Evolutionary conservation across 2,329 filamentous ascomycete species (phyloP), one percentile per base, ranked within the genome.

Genomic region (Aspergillus caelatus): DNA sequence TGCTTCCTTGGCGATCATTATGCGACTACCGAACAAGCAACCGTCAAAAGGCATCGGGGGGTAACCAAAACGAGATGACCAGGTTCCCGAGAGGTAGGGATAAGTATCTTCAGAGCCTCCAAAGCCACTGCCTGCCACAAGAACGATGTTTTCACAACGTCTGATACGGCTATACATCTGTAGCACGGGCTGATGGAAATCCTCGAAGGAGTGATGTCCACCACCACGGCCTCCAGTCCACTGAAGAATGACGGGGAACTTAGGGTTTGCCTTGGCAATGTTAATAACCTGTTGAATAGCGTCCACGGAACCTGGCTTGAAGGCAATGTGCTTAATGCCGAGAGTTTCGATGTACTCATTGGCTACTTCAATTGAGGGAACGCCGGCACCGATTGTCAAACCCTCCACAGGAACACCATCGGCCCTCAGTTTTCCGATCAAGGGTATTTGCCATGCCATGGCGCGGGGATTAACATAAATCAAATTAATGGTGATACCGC

Each of bases 201-300:
- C 93, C 77, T 97, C 93, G 66, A 90, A 96, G 1, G 93, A 96
- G 82, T 97, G 93, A 77, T 97, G 94, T 61, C 94, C 93, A 81
- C 93, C 93, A 70, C 93, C 93, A 79, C 93, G 91, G 53, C 94
- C 93, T 75, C 94, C 93, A 66, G 94, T 97, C 93, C 93, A 97
- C 79, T 97, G 93, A 64, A 96, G 83, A 61, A 96, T 88, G 58
- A 97, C 87, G 16, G 94, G 93, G 84, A 97, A 97, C 32, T 86
- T 89, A 4, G 93, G 93, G 77, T 96, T 94, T 16, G 92, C 92
- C 80, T 92, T 94, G 66, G 93, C 94, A 72, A 97, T 94, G 79
- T 96, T 95, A 80, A 97, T 91, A 65, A 95, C 92, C 30, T 90
- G 84, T 77, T 97, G 92, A 66, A 97, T 96, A 5, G 91, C 92